Conservation (phyloP, 495 filamentous ascomycete species). For the Aspergillus olivimuriae region DNA sequence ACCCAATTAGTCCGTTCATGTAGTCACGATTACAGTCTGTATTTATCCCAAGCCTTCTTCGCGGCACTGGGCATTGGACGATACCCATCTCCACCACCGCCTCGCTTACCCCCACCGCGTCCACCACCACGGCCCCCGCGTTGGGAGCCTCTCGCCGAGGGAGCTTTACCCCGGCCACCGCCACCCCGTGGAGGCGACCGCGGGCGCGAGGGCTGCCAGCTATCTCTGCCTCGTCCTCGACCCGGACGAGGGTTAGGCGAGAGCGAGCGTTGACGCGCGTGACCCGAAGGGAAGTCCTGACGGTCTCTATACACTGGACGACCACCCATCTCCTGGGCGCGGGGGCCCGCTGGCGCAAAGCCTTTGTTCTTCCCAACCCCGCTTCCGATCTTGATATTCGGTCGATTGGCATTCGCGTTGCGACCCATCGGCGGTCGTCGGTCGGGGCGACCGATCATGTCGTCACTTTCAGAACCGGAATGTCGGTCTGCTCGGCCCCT, state of each 20-base stretch:
- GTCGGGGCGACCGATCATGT: slow-evolving; percentile 20
- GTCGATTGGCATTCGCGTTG: slow-evolving; percentile 17
- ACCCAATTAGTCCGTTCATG: neutral
- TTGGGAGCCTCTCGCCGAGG: slow-evolving; percentile 1
- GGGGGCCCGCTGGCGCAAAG: slow-evolving; percentile 7
- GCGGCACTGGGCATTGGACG: slow-evolving; percentile 32
- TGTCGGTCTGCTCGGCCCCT: slow-evolving; percentile 18
- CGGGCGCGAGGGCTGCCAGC: slow-evolving; percentile 13
- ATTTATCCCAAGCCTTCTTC: slow-evolving; percentile 28
- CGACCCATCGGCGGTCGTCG: slow-evolving; percentile 15
- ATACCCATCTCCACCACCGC: slow-evolving; percentile 20
- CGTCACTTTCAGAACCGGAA: slow-evolving; percentile 22
- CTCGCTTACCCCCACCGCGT: slow-evolving; percentile 9
- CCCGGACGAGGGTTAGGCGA: slow-evolving; percentile 16
- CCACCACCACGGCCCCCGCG: slow-evolving; percentile 13
- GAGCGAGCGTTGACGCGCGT: slow-evolving; percentile 21
- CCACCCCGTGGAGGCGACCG: slow-evolving; percentile 10
- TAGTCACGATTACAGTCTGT: slow-evolving; percentile 18
- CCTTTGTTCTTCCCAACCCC: slow-evolving; percentile 19
- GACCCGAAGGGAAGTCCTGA: slow-evolving; percentile 11
- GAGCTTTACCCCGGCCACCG: no score
- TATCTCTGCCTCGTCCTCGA: slow-evolving; percentile 17
- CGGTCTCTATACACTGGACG: slow-evolving; percentile 13
- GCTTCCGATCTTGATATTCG: slow-evolving; percentile 23
- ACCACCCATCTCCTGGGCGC: slow-evolving; percentile 3